Base-by-base conservation (phyloP, 345 rosid genomes). In the Salix caprea region DNA sequence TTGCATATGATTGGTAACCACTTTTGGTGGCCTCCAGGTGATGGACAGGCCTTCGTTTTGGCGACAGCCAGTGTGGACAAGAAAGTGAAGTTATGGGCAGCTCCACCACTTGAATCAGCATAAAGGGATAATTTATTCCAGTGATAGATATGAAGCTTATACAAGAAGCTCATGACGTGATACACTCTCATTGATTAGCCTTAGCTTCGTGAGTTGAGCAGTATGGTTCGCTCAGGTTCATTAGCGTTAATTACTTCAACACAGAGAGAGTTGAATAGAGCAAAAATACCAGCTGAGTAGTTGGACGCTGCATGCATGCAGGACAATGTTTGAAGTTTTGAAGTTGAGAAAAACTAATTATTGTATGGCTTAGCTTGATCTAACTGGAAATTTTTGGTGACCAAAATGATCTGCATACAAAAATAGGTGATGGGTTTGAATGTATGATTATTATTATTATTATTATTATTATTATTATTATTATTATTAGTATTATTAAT, bases 81-180 rank as follows among this genome's bases (percentile, higher is more conserved):
- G 86, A 95, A 93, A 82, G 96, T 95, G 77, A 95, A 91, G 87
- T 82, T 96, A 69, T 93, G 98, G 98, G 91, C 85, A 73, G 90
- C 91, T 71, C 96, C 98, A 32, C 82, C 88, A 28, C 80, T 66
- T 54, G 72, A 69, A 48, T 30, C 83, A 36, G 39, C 77, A 36
- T 61, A 72, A 79, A 26, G 70, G 39, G 39, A 12, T 32, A 23
- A 21, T 32, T 19, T 34, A 36, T 37, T 12, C 37, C 13, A 24
- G 65, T 69, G 70, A 30, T 66, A 54, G 72, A 30, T n/a, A 56
- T 6, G 46, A 42, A 32, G 7, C 21, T 37, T n/a, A 58, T 23
- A 3, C 1, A 65, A 37, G 37, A 36, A 36, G 66, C 73, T 75
- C 62, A 46, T 71, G 77, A 69, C 48, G 26, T 74, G 79, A 65